Evolutionary conservation across 2,329 filamentous ascomycete species (phyloP), one percentile per base, ranked within the genome.

Genomic region (Phialemoniopsis sp.): DNA sequence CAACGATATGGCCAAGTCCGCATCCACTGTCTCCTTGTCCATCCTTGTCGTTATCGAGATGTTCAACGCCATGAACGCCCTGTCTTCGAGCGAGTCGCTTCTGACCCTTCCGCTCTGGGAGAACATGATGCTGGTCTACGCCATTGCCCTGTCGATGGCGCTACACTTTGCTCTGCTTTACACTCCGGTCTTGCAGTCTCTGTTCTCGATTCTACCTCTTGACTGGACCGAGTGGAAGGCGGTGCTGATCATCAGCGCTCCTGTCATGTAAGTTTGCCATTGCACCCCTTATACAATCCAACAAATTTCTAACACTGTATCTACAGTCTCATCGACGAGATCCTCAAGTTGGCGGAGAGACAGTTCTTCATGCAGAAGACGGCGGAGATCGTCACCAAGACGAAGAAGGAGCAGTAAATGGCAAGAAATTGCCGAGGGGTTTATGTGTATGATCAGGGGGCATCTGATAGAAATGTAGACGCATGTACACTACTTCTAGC

Each of bases 51-150:
- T 96, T 44, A 97, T 98, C 57, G 93, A 98, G 70, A 98, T 98
- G 93, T 79, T 98, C 60, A 98, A 98, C 67, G 93, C 93, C 53
- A 91, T 97, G 85, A 98, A 98, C 59, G 93, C 91, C 1, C 77
- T 98, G 26, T 96, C 89, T 2, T 95, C 89, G 1, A 95, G 88
- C 63, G 93, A 98, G 66, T 95, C 88, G 13, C 80, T 98, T 12
- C 67, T 98, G 40, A 96, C 90, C 3, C 78, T 98, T 46, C 91
- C 90, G 9, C 72, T 98, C n/a, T 96, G 91, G 91, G 81, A 91
- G 59, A 98, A 98, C 70, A 93, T 95, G 85, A 93, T 95, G 76
- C 82, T 98, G 14, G 88, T 98, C 40, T 95, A 95, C 55, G 94
- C 93, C 46, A 95, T 98, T 57, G 73, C 78, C 10, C 71, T 98